phyloP scores from a whole-genome alignment of 2,329 filamentous ascomycete species.

The Sclerotinia trifoliorum region DNA sequence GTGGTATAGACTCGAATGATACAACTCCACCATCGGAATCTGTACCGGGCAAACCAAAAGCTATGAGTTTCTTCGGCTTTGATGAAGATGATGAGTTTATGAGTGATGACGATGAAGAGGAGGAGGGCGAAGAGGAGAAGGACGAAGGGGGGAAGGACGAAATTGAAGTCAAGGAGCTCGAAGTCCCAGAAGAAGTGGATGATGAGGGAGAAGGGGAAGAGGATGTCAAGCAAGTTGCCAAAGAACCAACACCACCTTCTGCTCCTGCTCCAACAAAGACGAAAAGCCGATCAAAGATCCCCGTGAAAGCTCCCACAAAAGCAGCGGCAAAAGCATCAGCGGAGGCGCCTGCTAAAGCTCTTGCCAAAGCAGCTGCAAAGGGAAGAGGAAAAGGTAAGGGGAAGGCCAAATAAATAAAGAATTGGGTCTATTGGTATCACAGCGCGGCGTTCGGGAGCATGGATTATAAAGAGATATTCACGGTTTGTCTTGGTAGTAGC shows the following conservation, averaged over 20 bases:
- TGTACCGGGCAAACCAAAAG: constrained; percentile 39
- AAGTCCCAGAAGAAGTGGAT: constrained; percentile 46
- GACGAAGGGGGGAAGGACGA: constrained; percentile 26
- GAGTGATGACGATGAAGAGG: constrained; percentile 64
- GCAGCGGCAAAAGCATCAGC: constrained; percentile 15
- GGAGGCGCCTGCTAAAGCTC: constrained; percentile 42
- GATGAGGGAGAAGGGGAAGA: constrained; percentile 31
- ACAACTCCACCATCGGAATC: constrained; percentile 50
- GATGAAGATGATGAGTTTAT: constrained; percentile 76
- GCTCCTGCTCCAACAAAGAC: constrained; percentile 37
- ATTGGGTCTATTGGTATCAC: background rate
- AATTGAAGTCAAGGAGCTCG: constrained; percentile 28
- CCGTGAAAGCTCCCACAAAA: constrained; percentile 39
- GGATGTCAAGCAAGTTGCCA: constrained; percentile 30
- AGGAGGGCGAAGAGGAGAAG: constrained; percentile 29
- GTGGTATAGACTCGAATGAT: constrained; percentile 41
- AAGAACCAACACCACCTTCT: constrained; percentile 31
- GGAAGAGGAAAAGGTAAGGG: constrained; percentile 28
- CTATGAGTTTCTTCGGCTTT: constrained; percentile 68
- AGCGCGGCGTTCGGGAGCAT: constrained; percentile 22
- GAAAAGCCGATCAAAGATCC: constrained; percentile 25
- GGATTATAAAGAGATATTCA: background rate
- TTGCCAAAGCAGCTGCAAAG: constrained; percentile 18
- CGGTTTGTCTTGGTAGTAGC: background rate
- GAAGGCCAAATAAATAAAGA: constrained; percentile 21